Conservation (phyloP, 805 yeast species). For the Maudiozyma saulgeensis region DNA sequence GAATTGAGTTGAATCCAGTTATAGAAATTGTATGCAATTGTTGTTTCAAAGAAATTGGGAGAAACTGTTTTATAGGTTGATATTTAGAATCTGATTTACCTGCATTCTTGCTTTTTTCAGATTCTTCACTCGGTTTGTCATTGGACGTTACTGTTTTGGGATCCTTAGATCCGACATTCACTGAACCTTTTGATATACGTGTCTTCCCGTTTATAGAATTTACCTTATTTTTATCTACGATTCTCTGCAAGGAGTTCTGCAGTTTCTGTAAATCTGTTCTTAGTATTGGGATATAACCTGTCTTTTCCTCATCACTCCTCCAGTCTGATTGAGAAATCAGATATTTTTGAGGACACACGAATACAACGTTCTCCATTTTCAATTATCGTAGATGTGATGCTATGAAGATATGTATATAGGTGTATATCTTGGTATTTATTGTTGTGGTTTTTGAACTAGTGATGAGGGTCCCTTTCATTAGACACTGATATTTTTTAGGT, state of each 20-base stretch:
- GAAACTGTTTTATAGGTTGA: conserved; percentile 17
- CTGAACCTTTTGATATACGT: neutral
- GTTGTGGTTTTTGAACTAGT: no score
- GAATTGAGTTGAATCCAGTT: conserved; percentile 10
- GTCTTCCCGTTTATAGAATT: neutral
- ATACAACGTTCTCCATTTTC: conserved; percentile 17
- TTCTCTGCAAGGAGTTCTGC: conserved; percentile 7
- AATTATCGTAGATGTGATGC: no score
- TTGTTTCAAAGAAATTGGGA: conserved; percentile 20
- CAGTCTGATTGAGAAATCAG: conserved; percentile 13
- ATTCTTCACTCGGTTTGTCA: no score
- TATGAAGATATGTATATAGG: no score
- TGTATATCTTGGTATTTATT: no score
- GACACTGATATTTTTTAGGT: neutral
- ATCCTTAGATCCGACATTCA: no score
- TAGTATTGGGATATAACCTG: conserved; percentile 22
- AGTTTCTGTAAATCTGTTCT: conserved; percentile 17
- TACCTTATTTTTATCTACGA: neutral
- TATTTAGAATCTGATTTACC: conserved; percentile 2
- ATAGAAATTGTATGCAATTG: conserved; percentile 20
- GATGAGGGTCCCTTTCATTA: no score
- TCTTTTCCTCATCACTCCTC: conserved; percentile 16
- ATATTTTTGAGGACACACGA: conserved; percentile 22
- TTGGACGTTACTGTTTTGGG: no score
- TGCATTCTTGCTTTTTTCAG: neutral